phyloP scores from a whole-genome alignment of 768 basidiomycete genomes.

The Naematelia aurantialba region DNA sequence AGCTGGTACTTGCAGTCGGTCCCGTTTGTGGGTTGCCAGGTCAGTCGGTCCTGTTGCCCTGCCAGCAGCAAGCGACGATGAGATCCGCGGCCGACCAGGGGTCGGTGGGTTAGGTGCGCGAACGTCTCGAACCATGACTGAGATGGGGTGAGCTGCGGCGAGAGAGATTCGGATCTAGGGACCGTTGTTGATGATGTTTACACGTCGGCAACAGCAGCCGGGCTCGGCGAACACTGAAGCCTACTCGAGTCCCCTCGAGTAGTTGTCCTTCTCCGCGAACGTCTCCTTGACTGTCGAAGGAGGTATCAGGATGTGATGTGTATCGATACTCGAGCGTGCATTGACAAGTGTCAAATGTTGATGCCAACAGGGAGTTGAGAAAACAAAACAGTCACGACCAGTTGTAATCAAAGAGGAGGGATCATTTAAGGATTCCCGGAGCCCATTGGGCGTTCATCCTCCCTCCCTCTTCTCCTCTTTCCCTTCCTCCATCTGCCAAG shows the following conservation, averaged over 20 bases:
- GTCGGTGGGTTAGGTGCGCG: neutral
- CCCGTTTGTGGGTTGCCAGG: no score
- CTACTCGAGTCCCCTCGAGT: no score
- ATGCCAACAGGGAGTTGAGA: neutral
- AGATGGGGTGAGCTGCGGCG: neutral
- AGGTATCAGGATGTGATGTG: no score
- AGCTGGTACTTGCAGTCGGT: neutral
- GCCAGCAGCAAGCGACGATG: neutral
- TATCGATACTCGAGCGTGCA: no score
- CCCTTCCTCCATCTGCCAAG: no score
- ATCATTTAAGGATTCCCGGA: neutral
- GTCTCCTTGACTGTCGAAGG: no score
- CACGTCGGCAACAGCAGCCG: neutral
- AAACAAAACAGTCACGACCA: neutral
- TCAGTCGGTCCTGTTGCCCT: neutral
- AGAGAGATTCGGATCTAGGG: no score
- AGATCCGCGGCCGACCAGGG: neutral
- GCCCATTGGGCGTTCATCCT: neutral
- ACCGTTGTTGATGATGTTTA: neutral
- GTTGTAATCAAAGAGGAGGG: neutral
- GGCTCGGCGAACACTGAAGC: no score
- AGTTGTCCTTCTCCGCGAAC: no score
- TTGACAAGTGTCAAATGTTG: neutral
- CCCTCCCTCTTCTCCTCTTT: no score
- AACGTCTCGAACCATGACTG: constrained; percentile 3